Base-by-base conservation (phyloP, 805 yeast species). In the Metschnikowia lachancei region DNA sequence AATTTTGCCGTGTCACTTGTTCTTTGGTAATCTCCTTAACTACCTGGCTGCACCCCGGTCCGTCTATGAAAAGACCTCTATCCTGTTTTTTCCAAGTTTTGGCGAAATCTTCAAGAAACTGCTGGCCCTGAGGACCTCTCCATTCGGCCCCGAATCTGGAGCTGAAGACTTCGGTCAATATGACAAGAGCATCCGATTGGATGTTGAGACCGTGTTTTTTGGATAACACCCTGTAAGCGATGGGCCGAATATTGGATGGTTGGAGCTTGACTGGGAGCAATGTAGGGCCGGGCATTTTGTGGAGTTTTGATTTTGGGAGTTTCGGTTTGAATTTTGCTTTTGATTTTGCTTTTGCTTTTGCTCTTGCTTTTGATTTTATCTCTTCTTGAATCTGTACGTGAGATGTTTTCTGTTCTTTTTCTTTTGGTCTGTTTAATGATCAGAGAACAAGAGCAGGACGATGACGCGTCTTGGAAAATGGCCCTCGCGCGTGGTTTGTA, bases 141-240 rank as follows among this genome's bases (percentile, higher is more conserved):
- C 99, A 92, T 41, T 89, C 90, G 7, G 78, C 78, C 10, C 98
- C 98, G 64, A 83, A 91, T 36, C 76, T 76, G 35, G 72, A 74
- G 2, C 97, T 94, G 20, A 94, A 73, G 43, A 80, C 77, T n/a
- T 81, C 82, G 1, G 97, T 87, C 28, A 94, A 67, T 1, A 77
- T 76, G 36, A 74, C 77, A 13, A 94, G 70, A 0, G 97, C 98
- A 52, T 86, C 83, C 0, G 97, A 83, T 58, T 92, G 89, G 52
- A 94, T 78, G 63, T 90, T 90, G 24, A 94, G 76, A 0, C 97
- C 97, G 62, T 89, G 92, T 61, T 92, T 94, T 65, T 90, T 92
- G 4, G 98, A 87, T 8, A 94, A 65, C 1, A 92, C 79, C 34
- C 99, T 73, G 63, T 91, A 94, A 0, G 97, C 97, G 40, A 92